Conservation (phyloP, 805 yeast genomes). For the Cyberlindnera galapagoensis region DNA sequence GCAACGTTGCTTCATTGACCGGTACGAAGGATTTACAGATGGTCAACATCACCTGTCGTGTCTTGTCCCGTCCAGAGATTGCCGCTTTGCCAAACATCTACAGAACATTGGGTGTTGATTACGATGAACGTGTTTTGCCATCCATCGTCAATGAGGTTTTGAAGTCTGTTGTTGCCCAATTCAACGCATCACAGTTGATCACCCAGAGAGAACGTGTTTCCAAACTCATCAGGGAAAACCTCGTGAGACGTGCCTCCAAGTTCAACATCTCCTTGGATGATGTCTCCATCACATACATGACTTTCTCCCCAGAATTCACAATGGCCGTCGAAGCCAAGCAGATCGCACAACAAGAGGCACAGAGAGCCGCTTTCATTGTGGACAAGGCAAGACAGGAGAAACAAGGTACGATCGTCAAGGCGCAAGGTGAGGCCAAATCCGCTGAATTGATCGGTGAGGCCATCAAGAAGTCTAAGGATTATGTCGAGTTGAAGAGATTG, state of each 20-base stretch:
- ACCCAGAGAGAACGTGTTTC: constrained; percentile 99
- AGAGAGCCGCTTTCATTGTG: constrained; percentile 94
- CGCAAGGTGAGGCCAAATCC: constrained; percentile 97
- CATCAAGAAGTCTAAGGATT: constrained; percentile 91
- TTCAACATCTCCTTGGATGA: constrained; percentile 89
- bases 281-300: constrained; percentile 94
- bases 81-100: constrained; percentile 73
- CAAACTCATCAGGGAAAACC: constrained; percentile 80
- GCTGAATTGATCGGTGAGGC: constrained; percentile 99
- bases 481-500: constrained; percentile 92
- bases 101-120: constrained; percentile 90
- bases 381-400: constrained; percentile 97
- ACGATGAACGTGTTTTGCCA: constrained; percentile 95
- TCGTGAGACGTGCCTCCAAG: constrained; percentile 84
- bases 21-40: constrained; percentile 98
- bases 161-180: constrained; percentile 95
- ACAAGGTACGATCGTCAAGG: constrained; percentile 93
- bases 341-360: constrained; percentile 99
- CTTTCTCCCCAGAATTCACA: constrained; percentile 96
- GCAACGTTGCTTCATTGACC: constrained; percentile 91
- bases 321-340: constrained; percentile 98
- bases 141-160: constrained; percentile 97
- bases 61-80: constrained; percentile 82
- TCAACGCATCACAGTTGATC: constrained; percentile 95
- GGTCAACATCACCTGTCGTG: constrained; percentile 99